Conservation (phyloP, 495 filamentous ascomycete species). For the Gamarada debralockiae region DNA sequence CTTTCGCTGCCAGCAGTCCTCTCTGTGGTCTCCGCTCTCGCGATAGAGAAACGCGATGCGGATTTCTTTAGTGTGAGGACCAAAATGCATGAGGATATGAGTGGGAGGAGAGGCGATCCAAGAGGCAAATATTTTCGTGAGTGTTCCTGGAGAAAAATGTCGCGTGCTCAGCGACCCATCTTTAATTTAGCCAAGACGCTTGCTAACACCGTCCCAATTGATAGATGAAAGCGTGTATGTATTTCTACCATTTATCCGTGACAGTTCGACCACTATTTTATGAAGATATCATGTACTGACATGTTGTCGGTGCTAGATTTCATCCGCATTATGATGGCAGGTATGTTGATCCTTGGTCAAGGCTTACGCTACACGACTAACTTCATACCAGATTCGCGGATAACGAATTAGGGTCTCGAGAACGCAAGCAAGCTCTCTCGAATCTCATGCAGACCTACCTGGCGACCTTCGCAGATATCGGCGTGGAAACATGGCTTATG, state of each 20-base stretch:
- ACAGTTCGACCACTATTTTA: constrained; percentile 11
- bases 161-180: constrained; percentile 6
- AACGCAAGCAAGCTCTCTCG: constrained; percentile 37
- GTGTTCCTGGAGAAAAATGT: constrained; percentile 24
- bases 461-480: constrained; percentile 56
- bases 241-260: background rate
- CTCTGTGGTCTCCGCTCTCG: constrained; percentile 15
- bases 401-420: constrained; percentile 37
- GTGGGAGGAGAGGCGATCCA: constrained; percentile 40
- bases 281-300: background rate
- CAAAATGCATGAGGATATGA: constrained; percentile 41
- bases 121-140: constrained; percentile 58
- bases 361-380: constrained; percentile 4
- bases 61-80: constrained; percentile 28
- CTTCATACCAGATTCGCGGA: constrained; percentile 43
- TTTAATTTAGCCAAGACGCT: background rate
- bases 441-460: constrained; percentile 73
- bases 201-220: constrained; percentile 18
- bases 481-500: constrained; percentile 79
- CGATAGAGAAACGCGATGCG: constrained; percentile 27
- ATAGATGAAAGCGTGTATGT: constrained; percentile 55
- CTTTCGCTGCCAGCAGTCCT: constrained; percentile 14
- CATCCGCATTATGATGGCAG: constrained; percentile 61
- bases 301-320: constrained; percentile 41
- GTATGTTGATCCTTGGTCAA: constrained; percentile 28